phyloP scores from a whole-genome alignment of 345 rosid species.

The Gossypium turneri region DNA sequence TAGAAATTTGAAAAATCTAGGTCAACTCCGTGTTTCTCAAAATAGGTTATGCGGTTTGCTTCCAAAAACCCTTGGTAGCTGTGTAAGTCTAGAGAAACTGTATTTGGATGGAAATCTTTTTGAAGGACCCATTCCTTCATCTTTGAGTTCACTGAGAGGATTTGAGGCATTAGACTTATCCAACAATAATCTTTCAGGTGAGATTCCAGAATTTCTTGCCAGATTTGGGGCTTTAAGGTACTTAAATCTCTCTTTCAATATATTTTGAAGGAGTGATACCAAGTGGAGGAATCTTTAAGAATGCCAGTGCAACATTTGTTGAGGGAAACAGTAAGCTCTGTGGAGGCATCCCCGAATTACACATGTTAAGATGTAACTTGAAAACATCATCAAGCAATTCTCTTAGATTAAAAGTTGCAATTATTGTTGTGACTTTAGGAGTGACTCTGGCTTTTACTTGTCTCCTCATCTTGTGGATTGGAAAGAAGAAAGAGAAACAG shows the following conservation, averaged over 20 bases:
- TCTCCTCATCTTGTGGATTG: not conserved
- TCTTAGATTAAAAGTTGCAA: not conserved
- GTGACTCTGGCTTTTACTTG: not conserved
- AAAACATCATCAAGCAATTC: not conserved
- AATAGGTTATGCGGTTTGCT: not conserved
- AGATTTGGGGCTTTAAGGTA: not conserved
- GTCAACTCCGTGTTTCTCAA: not conserved
- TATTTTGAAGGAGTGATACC: slow-evolving; percentile 41
- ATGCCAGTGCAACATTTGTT: slow-evolving; percentile 29
- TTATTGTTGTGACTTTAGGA: not conserved
- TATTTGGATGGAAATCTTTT: slow-evolving; percentile 25
- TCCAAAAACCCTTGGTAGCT: not conserved
- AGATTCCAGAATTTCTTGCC: slow-evolving; percentile 22
- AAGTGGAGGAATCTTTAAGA: slow-evolving; percentile 26
- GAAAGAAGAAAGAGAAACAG: not conserved
- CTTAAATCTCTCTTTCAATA: slow-evolving; percentile 37
- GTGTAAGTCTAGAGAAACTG: slow-evolving; percentile 16
- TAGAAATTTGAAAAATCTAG: not conserved
- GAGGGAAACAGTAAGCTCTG: slow-evolving; percentile 33
- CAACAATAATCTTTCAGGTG: slow-evolving; percentile 25
- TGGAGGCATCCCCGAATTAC: slow-evolving; percentile 24
- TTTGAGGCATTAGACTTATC: slow-evolving; percentile 27
- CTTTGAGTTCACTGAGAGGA: slow-evolving; percentile 22
- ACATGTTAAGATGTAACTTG: slow-evolving; percentile 11
- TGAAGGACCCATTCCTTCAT: slow-evolving; percentile 28